Base-by-base conservation (phyloP, 1,139 yeast species). In the Zygoascus meyerae region DNA sequence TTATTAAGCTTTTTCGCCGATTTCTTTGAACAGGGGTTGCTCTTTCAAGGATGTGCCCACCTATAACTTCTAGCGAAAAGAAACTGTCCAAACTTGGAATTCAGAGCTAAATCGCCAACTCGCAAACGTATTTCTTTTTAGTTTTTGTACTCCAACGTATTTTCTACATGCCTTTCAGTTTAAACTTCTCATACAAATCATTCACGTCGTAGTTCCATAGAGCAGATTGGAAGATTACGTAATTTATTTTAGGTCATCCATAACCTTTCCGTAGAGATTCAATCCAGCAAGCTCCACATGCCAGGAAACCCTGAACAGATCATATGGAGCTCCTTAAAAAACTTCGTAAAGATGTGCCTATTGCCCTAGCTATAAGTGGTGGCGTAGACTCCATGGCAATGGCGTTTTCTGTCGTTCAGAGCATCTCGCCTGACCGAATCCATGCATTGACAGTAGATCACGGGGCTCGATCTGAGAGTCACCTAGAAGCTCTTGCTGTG, bases 301-400 rank as follows among this genome's bases (percentile, higher is more conserved):
- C 18, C 11, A 18, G 28, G 26, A 37, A 11, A 5, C 14, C 26
- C 5, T 10, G 14, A 15, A 35, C 15, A 14, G n/a, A 11, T 26
- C 31, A 29, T 29, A 36, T 42, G 40, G 40, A 42, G 14, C 12
- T 42, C 21, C 40, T 42, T 15, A 29, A 31, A 29, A 33, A 18
- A 10, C 40, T 35, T 15, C 12, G 31, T 26, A 35, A 26, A 17
- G 26, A 61, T 2, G 44, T 39, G 1, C 47, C 43, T 18, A 40
- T 66, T 3, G 67, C 56, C 2, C 38, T 66, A 14, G 89, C 90
- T 0, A 72, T 85, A 2, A 80, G 87, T 8, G 95, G 95, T 2
- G 95, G 95, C 0, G 89, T 81, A 1, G 95, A 85, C 58, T 84
- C 94, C 1, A 79, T 84, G 77, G 81, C 85, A 29, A 62, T 85